Base-by-base conservation (phyloP, 2,329 filamentous ascomycete species). In the Rhinocladiella similis region DNA sequence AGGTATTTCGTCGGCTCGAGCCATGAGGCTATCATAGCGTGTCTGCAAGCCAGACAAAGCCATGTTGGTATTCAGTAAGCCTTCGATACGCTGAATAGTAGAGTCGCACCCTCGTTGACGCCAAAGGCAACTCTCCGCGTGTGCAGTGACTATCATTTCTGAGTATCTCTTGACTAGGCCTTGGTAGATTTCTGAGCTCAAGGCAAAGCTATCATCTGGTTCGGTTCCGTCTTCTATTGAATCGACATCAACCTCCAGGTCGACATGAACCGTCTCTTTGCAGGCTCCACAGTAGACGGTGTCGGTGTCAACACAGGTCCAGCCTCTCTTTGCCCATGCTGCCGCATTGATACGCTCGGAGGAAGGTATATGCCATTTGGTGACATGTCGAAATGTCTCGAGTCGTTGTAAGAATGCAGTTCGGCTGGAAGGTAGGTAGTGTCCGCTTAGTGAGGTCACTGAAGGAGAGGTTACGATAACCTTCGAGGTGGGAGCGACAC, bases 301-400 rank as follows among this genome's bases (percentile, higher is more conserved):
- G 72, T 96, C 91, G 62, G 86, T 85, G 65, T 88, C 88, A 45
- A 88, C 85, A 67, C 93, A 97, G 3, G 87, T 80, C 93, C 94
- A 99, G 1, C 93, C 93, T 56, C 89, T 80, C 77, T 93, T 96
- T 0, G 92, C 92, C 94, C 94, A 99, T 70, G 91, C 88, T 6
- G 97, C 86, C 73, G 97, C 94, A 68, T 85, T 91, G 65, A 97
- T 86, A 33, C 80, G 80, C 50, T 92, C 84, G 0, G 94, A 92
- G 70, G 97, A 97, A 0, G 90, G 89, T n/a, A 89, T 88, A 53
- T 65, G 65, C 93, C 93, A 99, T 69, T 89, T 84, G 52, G 91
- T 94, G 47, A 97, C 86, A 64, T 93, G 91, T 68, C 93, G 89
- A 69, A 96, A 99, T 0, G 91, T 95, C 58, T 88, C 88, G 25